Base-by-base conservation (phyloP, 331 rosid genomes). In the Phaseolus coccineus region DNA sequence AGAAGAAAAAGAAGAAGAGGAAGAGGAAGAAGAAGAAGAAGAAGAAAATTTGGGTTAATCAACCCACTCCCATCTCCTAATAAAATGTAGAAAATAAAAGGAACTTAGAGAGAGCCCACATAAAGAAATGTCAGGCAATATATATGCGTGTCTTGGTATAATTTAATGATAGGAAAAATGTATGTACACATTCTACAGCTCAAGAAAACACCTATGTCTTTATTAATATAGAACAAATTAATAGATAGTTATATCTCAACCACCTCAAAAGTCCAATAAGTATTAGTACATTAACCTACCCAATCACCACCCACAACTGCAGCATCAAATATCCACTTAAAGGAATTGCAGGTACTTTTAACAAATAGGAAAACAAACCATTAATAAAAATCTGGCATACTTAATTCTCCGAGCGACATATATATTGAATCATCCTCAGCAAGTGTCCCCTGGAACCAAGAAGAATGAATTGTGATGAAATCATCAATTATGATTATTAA, bases 341-440 rank as follows among this genome's bases (percentile, higher is more conserved):
- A 83, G 44, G 24, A 74, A 83, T 64, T 58, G 74, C 67, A 64
- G 2, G 30, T 59, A 76, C 35, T 47, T 57, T 66, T 44, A 61
- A 77, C 83, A 52, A 76, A 86, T 44, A 76, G 58, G 73, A 81
- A 87, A 89, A 82, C 73, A 84, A 83, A 72, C 59, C 81, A 86
- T 80, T 61, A 85, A 85, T 77, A 78, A 84, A 90, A 89, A 82
- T 76, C 84, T 48, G 79, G 83, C 97, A 74, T 95, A 93, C 99
- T 93, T 86, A 95, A 82, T 91, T 95, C 99, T 74, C 90, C 99
- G 52, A 95, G 94, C 8, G 99, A 92, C 97, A 93, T 95, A 76
- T 95, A 95, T 86, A 95, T 95, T 53, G 97, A 88, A 85, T 95
- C 99, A 82, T 95, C 99, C 76, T 95, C 99, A 0, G 84, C 94